These are phyloP conservation scores for Onygenales sp. DNA, from an alignment of 2,329 filamentous ascomycete species.

Conservation along the genomic window DNA sequence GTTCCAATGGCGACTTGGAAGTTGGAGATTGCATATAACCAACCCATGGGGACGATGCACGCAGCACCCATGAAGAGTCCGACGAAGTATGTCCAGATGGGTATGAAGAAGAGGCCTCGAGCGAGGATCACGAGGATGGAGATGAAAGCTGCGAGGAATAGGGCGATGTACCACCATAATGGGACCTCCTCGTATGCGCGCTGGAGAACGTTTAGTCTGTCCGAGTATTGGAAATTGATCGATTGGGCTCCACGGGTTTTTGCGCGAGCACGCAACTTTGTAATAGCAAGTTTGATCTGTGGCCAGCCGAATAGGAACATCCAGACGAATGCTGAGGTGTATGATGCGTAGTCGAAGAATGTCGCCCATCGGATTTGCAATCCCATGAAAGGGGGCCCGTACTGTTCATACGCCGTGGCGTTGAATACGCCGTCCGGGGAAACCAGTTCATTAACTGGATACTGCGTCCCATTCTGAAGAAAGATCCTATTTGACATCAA, in stretches of 20 bases:
- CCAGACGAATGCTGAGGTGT: conserved; percentile 51
- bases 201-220: conserved; percentile 51
- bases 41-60: conserved; percentile 49
- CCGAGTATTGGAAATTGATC: conserved; percentile 48
- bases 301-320: conserved; percentile 47
- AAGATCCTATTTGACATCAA: conserved; percentile 52
- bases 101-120: conserved; percentile 47
- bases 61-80: conserved; percentile 46
- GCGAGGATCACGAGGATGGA: conserved; percentile 44
- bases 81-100: conserved; percentile 51
- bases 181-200: conserved; percentile 51
- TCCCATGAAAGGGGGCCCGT: conserved; percentile 50
- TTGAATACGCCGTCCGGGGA: conserved; percentile 41
- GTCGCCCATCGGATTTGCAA: conserved; percentile 49
- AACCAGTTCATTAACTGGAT: conserved; percentile 35
- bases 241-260: background rate
- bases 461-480: conserved; percentile 39
- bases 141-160: conserved; percentile 43
- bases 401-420: conserved; percentile 34
- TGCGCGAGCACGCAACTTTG: conserved; percentile 17
- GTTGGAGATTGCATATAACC: conserved; percentile 53
- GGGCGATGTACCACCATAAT: conserved; percentile 46
- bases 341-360: conserved; percentile 53
- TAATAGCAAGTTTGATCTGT: conserved; percentile 31
- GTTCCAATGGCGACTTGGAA: conserved; percentile 46